Evolutionary conservation across 257 asterid species (phyloP).

Genomic region (Mitragyna speciosa): DNA sequence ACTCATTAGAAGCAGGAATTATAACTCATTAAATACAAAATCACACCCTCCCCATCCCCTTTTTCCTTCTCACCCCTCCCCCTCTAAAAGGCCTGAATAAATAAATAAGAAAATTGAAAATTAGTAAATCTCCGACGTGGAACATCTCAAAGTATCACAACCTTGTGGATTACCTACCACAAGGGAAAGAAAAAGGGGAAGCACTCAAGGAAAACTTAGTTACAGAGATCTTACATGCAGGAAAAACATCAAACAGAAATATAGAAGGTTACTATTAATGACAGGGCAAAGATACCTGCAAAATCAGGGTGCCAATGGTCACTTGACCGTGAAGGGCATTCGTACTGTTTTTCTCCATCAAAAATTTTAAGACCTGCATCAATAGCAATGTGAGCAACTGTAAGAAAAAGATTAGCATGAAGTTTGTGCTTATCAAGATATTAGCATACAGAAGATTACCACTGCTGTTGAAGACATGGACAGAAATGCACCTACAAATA

Average conservation of each 20-base stretch:
- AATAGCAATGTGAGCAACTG: background rate
- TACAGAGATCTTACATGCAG: background rate
- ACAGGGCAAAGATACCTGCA: conserved; percentile 66
- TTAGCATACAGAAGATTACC: conserved; percentile 45
- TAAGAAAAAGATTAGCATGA: background rate
- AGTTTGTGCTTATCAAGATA: conserved; percentile 30
- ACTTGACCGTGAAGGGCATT: conserved; percentile 97
- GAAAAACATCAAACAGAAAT: background rate
- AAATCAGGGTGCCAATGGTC: conserved; percentile 89
- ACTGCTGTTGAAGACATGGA: conserved; percentile 99
- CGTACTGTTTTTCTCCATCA: conserved; percentile 84
- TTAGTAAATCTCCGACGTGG: background rate
- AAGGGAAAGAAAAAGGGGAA: background rate
- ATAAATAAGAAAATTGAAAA: background rate
- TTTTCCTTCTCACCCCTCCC: no score
- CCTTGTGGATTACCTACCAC: background rate
- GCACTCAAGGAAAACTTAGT: background rate
- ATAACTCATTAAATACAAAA: no score
- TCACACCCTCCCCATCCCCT: no score
- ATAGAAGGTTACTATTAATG: background rate
- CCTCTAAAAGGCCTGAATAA: no score
- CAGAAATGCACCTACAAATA: conserved; percentile 90
- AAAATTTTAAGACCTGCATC: conserved; percentile 55
- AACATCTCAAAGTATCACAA: background rate
- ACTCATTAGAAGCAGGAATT: no score